Evolutionary conservation across 2,329 filamentous ascomycete genomes (phyloP).

Genomic region (Colletotrichum lindemuthianum): DNA sequence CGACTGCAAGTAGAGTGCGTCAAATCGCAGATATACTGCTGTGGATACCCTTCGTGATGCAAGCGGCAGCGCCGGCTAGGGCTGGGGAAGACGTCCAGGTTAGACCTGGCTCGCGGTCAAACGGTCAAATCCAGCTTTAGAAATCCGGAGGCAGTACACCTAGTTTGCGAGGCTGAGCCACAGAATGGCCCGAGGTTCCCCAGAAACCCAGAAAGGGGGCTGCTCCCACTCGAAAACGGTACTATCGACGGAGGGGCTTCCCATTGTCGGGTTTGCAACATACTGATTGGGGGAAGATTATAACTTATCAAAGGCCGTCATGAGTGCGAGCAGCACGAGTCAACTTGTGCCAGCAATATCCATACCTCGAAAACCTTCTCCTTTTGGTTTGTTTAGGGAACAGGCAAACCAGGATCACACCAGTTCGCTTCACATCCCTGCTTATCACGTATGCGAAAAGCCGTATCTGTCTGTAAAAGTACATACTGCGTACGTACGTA

Average conservation of each 20-base stretch:
- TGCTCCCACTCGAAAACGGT: background rate
- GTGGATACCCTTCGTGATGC: background rate
- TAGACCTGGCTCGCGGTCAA: background rate
- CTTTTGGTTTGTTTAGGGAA: background rate
- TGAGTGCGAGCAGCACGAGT: constrained; percentile 21
- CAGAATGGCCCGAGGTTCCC: background rate
- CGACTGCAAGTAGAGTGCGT: constrained; percentile 1
- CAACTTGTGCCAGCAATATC: constrained; percentile 21
- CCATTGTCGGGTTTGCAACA: constrained; percentile 5
- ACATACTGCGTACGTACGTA: no score
- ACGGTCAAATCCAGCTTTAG: background rate
- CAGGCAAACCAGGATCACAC: constrained; percentile 4
- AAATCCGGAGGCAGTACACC: background rate
- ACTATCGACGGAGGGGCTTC: background rate
- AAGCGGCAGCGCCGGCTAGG: background rate
- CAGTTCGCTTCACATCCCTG: background rate
- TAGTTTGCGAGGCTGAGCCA: background rate
- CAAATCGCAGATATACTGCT: constrained; percentile 14
- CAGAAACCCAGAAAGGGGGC: no score
- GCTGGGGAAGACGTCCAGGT: background rate
- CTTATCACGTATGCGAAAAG: no score
- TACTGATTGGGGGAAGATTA: constrained; percentile 11
- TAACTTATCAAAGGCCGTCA: background rate
- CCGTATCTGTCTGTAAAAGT: no score
- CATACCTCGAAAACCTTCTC: background rate